Evolutionary conservation across 352 stramenopile genomes (phyloP).

Genomic region (Phytophthora cactorum): DNA sequence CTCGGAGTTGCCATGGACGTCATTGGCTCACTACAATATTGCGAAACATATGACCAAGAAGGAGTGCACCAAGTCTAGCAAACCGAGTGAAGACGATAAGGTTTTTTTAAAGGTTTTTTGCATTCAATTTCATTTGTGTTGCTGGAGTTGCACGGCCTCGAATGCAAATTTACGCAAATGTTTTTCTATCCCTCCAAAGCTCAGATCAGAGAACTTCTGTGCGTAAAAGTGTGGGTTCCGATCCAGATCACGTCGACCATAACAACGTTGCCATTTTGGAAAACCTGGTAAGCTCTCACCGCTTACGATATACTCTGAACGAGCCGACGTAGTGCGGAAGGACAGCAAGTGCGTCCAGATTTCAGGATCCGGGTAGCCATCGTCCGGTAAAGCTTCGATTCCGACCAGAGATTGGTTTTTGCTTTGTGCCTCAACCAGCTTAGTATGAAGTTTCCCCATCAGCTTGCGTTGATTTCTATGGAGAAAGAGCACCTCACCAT

Average conservation of each 20-base stretch:
- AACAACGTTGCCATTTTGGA: conserved; percentile 30
- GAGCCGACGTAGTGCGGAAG: conserved; percentile 20
- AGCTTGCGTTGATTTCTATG: conserved; percentile 75
- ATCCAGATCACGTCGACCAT: conserved; percentile 34
- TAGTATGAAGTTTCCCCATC: conserved; percentile 28
- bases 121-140: background rate
- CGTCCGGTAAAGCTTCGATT: background rate
- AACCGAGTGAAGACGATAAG: background rate
- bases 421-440: conserved; percentile 2
- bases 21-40: conserved; percentile 6
- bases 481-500: conserved; percentile 58
- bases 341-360: conserved; percentile 46
- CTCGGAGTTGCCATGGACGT: conserved; percentile 2
- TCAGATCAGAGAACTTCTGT: conserved; percentile 21
- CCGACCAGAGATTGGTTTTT: background rate
- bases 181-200: conserved; percentile 32
- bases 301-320: conserved; percentile 6
- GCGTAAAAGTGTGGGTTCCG: conserved; percentile 34
- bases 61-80: background rate
- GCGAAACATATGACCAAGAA: conserved; percentile 2
- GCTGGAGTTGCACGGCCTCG: conserved; percentile 16
- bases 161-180: conserved; percentile 28
- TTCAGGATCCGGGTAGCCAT: conserved; percentile 12
- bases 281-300: background rate
- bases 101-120: too few relatives aligned